Evolutionary conservation across 164 flowering plant genomes (phyloP).

Genomic region (Liquidambar formosana): DNA sequence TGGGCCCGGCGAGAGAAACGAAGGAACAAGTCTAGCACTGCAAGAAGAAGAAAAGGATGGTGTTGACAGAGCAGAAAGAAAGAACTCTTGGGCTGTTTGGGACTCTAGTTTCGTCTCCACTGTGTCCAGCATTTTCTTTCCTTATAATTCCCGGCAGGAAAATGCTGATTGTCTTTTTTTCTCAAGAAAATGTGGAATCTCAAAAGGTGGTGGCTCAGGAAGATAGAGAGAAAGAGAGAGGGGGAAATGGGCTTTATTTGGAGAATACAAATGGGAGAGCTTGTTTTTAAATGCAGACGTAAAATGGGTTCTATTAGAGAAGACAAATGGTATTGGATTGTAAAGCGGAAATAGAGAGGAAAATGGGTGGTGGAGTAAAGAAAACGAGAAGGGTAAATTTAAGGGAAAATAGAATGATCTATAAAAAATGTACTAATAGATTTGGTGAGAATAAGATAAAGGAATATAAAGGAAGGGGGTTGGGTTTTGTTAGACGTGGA

Average conservation of each 20-base stretch:
- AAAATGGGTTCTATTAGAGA: no score
- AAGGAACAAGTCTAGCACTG: slow-evolving; percentile 6
- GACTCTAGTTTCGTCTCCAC: slow-evolving; percentile 11
- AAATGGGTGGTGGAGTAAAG: no score
- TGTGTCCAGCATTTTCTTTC: not conserved
- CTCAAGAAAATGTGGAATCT: no score
- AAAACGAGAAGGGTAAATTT: no score
- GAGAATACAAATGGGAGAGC: no score
- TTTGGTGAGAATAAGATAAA: slow-evolving; percentile 6
- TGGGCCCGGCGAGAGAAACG: slow-evolving; percentile 4
- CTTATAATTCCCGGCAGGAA: not conserved
- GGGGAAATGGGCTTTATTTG: not conserved
- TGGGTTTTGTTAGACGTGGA: slow-evolving; percentile 7
- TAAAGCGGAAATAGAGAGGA: no score
- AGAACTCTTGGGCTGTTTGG: not conserved
- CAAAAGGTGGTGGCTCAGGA: no score
- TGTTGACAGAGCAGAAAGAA: slow-evolving; percentile 6
- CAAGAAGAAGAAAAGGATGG: slow-evolving; percentile 4
- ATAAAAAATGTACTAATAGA: no score
- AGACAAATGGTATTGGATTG: no score
- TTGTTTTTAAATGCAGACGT: no score
- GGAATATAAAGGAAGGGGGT: not conserved
- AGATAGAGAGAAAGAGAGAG: not conserved
- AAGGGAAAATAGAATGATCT: no score
- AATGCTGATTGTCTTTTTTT: no score